Evolutionary conservation across 306 rosid species (phyloP).

Genomic region (Fagus sylvatica): DNA sequence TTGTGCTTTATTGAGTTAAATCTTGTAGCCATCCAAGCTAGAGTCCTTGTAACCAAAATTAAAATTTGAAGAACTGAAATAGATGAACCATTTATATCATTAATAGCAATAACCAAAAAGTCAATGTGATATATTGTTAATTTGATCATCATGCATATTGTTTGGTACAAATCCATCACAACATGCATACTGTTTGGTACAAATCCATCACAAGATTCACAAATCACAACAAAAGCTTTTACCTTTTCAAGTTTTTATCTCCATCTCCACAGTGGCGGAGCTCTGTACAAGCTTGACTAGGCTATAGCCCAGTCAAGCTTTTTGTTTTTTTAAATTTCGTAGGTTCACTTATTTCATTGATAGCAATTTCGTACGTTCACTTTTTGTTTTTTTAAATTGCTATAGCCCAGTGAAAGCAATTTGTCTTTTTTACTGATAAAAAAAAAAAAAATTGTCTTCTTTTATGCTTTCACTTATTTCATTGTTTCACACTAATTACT

Average conservation of each 20-base stretch:
- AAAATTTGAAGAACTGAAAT: slow-evolving; percentile 21
- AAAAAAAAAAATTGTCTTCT: too few species aligned
- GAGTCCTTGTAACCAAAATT: slow-evolving; percentile 27
- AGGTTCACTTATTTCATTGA: too few species aligned
- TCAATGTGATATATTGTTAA: neutral
- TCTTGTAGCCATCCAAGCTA: slow-evolving; percentile 34
- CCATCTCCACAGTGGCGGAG: neutral
- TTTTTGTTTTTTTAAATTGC: too few species aligned
- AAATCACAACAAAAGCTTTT: neutral
- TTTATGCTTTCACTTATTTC: too few species aligned
- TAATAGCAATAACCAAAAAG: slow-evolving; percentile 19
- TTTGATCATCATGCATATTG: neutral
- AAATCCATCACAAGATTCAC: neutral
- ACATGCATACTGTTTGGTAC: neutral
- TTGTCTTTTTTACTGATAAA: too few species aligned
- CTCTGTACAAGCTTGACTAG: too few species aligned
- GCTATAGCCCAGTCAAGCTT: too few species aligned
- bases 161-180: neutral
- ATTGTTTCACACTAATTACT: too few species aligned
- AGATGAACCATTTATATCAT: slow-evolving; percentile 19
- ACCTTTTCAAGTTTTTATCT: neutral
- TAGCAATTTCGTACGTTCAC: too few species aligned
- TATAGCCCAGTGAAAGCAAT: too few species aligned
- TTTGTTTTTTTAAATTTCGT: too few species aligned
- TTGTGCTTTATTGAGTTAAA: slow-evolving; percentile 6